These are phyloP conservation scores for Cadophora malorum DNA, from an alignment of 2,329 filamentous ascomycete genomes.

Conservation along the genomic window DNA sequence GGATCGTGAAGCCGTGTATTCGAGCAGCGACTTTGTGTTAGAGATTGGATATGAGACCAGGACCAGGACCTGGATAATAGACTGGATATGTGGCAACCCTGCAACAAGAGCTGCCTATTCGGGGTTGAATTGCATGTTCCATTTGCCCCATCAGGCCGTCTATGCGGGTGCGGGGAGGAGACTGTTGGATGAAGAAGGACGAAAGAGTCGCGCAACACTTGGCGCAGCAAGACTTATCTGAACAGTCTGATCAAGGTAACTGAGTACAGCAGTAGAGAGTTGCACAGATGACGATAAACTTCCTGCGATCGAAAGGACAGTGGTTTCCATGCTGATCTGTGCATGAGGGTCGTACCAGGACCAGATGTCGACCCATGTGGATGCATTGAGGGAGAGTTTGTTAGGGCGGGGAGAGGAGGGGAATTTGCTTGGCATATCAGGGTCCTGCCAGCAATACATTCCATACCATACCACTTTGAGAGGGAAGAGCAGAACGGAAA, in stretches of 20 bases:
- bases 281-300: not conserved
- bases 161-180: not conserved
- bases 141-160: conserved; percentile 4
- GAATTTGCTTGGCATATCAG: conserved; percentile 9
- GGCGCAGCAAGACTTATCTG: not conserved
- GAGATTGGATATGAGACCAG: not conserved
- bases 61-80: not conserved
- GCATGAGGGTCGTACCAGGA: not conserved
- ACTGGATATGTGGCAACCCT: conserved; percentile 1
- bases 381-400: conserved; percentile 3
- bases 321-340: not conserved
- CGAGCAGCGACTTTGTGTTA: too few species aligned
- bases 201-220: not conserved
- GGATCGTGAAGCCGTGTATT: not conserved
- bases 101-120: conserved; percentile 13
- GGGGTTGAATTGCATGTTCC: conserved; percentile 6
- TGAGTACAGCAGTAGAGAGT: not conserved
- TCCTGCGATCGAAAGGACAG: not conserved
- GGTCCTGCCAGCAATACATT: not conserved
- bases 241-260: not conserved
- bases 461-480: not conserved
- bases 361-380: not conserved
- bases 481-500: not conserved
- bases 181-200: not conserved
- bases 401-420: conserved; percentile 2